Percentiles rank a stretch among this genome's conserved stretches.
Conservation (phyloP, 352 stramenopile genomes). For the Globisporangium barbulae region DNA sequence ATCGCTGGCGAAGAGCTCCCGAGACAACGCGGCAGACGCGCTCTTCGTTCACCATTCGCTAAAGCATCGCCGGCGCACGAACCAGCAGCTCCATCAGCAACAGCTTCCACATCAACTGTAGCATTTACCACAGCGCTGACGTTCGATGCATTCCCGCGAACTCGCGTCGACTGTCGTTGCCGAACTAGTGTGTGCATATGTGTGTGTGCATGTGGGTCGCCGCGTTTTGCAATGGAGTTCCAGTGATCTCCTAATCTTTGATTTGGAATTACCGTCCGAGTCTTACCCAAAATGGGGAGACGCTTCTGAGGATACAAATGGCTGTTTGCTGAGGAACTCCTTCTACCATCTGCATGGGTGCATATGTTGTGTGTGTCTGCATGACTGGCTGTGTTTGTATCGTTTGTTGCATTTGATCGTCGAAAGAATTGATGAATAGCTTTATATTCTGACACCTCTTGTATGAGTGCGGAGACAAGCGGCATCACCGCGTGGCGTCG, state of each 20-base stretch:
- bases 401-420: conserved; percentile 10
- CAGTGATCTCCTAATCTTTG: conserved; percentile 81
- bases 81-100: background rate
- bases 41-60: conserved; percentile 6
- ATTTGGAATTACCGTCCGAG: conserved; percentile 90
- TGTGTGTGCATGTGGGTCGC: conserved; percentile 5
- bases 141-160: too few relatives aligned
- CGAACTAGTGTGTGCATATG: background rate
- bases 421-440: conserved; percentile 83
- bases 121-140: too few relatives aligned
- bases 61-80: conserved; percentile 8
- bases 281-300: conserved; percentile 21
- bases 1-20: conserved; percentile 4
- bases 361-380: background rate
- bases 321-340: conserved; percentile 87
- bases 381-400: conserved; percentile 2
- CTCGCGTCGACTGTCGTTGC: too few relatives aligned
- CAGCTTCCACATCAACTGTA: background rate
- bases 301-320: conserved; percentile 77
- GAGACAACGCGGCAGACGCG: background rate
- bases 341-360: background rate
- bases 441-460: conserved; percentile 90
- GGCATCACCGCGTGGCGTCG: conserved; percentile 57
- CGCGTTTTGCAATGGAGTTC: conserved; percentile 30
- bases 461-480: conserved; percentile 73